phyloP scores from a whole-genome alignment of 352 stramenopile species.

The Globisporangium ultimum region DNA sequence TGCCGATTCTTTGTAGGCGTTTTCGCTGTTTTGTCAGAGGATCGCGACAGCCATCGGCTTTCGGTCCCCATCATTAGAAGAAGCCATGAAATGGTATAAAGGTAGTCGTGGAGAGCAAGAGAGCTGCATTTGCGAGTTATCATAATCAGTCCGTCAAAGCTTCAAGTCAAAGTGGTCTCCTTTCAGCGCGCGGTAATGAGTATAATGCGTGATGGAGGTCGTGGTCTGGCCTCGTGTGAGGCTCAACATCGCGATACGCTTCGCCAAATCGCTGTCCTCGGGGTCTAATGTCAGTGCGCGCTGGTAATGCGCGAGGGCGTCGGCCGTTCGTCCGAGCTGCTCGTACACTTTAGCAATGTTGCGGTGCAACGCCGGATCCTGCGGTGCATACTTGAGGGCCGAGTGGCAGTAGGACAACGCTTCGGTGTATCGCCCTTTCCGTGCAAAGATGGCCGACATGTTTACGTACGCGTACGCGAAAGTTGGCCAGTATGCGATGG shows the following conservation, averaged over 20 bases:
- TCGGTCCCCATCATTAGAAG: no score
- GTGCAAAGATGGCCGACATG: constrained; percentile 43
- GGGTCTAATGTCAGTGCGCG: constrained; percentile 30
- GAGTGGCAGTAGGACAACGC: constrained; percentile 32
- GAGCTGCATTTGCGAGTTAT: constrained; percentile 5
- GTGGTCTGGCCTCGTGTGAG: constrained; percentile 29
- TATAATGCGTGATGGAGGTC: constrained; percentile 35
- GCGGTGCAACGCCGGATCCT: constrained; percentile 46
- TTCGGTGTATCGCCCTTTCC: constrained; percentile 37
- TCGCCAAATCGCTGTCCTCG: constrained; percentile 30
- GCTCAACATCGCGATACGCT: constrained; percentile 42
- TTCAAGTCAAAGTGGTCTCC: constrained; percentile 65
- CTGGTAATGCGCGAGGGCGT: constrained; percentile 49
- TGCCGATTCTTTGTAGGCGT: no score
- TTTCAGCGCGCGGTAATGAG: constrained; percentile 32
- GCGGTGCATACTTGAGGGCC: constrained; percentile 35
- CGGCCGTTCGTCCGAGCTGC: constrained; percentile 36
- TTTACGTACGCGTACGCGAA: constrained; percentile 58
- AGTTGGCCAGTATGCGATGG: constrained; percentile 39
- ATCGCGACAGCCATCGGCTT: no score
- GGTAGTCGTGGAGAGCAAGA: background rate
- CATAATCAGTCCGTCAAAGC: constrained; percentile 15
- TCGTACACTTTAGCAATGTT: constrained; percentile 62
- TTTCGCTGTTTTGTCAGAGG: no score
- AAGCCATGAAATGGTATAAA: no score